Evolutionary conservation across 257 asterid species (phyloP), one percentile per base, ranked within the genome.

Genomic region (Fraxinus excelsior): DNA sequence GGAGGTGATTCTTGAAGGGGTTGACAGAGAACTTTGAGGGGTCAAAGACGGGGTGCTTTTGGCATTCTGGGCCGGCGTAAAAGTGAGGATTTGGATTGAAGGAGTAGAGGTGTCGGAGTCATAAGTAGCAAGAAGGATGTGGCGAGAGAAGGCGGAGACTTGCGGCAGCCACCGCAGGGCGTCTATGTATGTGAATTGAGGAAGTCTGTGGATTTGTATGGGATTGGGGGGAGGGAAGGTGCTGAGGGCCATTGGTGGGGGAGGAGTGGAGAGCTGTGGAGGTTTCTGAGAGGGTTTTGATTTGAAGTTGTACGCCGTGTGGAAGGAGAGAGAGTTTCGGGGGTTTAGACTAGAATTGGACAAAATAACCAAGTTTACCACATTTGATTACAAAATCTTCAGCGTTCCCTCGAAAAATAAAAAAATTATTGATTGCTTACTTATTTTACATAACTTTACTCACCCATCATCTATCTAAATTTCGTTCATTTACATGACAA

Each of bases 121-220:
- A 74, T 79, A 92, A 68, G 91, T 72, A 79, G 97, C 89, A 69
- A 91, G 88, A 84, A 92, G 75, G 73, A 94, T 72, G 88, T 82
- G 90, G 90, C 94, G 97, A 79, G 86, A 76, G 89, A 88, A 81
- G 80, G 96, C 79, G 79, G 97, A 92, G 83, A 90, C 78, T 32
- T 87, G 92, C 14, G 97, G 99, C 23, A 94, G 95, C 92, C 92
- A 94, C 3, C 95, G 96, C 81, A 92, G 84, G 72, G 91, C 88
- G 85, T 92, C 97, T 77, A 90, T 79, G 92, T 90, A 94, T 10
- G 85, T 35, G 76, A 83, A 21, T 21, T 85, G 96, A 7, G 97
- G 97, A 67, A 86, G 78, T 32, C 87, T 82, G 82, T 88, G 91
- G 80, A 92, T 67, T 78, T 89, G 84, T 60, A 65, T 28, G 5